These are phyloP conservation scores for Vitis rotundifolia DNA, from an alignment of 164 flowering plant genomes.

Conservation along the genomic window DNA sequence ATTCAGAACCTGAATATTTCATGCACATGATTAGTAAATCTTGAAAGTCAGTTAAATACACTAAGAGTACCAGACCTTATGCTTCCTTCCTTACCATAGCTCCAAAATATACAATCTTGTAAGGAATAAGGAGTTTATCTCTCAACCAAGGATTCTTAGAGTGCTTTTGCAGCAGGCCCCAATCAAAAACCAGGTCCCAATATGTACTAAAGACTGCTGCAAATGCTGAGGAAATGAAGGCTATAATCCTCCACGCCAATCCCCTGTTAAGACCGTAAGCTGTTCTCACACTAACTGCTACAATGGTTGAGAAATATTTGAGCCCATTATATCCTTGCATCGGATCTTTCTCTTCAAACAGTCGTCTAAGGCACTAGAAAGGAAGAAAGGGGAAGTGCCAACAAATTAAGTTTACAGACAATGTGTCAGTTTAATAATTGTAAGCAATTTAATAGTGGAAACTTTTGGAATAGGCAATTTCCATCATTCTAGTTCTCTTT, in stretches of 20 bases:
- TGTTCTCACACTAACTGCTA: constrained; percentile 44
- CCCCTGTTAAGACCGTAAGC: constrained; percentile 28
- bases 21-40: too few relatives aligned
- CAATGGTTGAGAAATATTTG: constrained; percentile 42
- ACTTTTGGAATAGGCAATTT: too few relatives aligned
- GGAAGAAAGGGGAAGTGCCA: neutral
- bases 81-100: constrained; percentile 47
- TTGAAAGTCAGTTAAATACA: too few relatives aligned
- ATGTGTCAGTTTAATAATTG: too few relatives aligned
- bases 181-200: constrained; percentile 57
- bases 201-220: constrained; percentile 39
- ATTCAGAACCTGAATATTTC: constrained; percentile 51
- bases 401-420: neutral
- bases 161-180: constrained; percentile 48
- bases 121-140: constrained; percentile 47
- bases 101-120: constrained; percentile 36
- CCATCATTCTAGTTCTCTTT: too few relatives aligned
- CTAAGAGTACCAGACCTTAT: neutral
- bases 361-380: constrained; percentile 44
- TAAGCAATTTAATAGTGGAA: too few relatives aligned
- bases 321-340: constrained; percentile 47
- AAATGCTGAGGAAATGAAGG: constrained; percentile 29
- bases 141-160: constrained; percentile 51
- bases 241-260: constrained; percentile 25
- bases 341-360: constrained; percentile 42